phyloP scores from a whole-genome alignment of 139 green algal genomes.

The Parachlorella kessleri region DNA sequence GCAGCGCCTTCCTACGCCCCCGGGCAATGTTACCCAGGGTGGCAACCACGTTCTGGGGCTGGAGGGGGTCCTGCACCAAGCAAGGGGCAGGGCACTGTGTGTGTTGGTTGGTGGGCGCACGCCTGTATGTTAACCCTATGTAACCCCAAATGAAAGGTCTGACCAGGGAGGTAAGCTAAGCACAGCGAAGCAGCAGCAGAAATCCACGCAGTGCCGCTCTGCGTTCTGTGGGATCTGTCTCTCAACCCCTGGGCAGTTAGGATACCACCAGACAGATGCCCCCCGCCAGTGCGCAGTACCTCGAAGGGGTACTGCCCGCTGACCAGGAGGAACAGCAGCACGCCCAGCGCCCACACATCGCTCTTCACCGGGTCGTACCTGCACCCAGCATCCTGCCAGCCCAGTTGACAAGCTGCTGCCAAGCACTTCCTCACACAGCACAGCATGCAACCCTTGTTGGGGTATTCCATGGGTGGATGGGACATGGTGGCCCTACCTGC shows the following conservation, averaged over 20 bases:
- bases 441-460: too few relatives aligned
- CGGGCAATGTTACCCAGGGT: slow-evolving; percentile 38
- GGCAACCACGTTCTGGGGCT: slow-evolving; percentile 37
- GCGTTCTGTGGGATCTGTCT: neutral
- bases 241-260: too few relatives aligned
- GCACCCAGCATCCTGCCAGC: neutral
- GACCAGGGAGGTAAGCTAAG: too few relatives aligned
- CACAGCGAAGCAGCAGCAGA: neutral
- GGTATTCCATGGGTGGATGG: neutral
- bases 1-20: neutral
- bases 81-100: too few relatives aligned
- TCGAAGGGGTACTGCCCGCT: slow-evolving; percentile 79
- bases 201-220: too few relatives aligned
- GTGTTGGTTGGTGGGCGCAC: too few relatives aligned
- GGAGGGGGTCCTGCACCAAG: slow-evolving; percentile 29
- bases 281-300: slow-evolving; percentile 24
- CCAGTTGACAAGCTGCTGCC: neutral
- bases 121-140: too few relatives aligned
- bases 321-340: slow-evolving; percentile 85
- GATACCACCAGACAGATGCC: neutral
- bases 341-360: slow-evolving; percentile 84
- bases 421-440: neutral
- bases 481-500: neutral
- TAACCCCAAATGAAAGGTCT: too few relatives aligned
- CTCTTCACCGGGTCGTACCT: slow-evolving; percentile 68